Conservation (phyloP, 495 filamentous ascomycete genomes). For the Clavariopsis aquatica region DNA sequence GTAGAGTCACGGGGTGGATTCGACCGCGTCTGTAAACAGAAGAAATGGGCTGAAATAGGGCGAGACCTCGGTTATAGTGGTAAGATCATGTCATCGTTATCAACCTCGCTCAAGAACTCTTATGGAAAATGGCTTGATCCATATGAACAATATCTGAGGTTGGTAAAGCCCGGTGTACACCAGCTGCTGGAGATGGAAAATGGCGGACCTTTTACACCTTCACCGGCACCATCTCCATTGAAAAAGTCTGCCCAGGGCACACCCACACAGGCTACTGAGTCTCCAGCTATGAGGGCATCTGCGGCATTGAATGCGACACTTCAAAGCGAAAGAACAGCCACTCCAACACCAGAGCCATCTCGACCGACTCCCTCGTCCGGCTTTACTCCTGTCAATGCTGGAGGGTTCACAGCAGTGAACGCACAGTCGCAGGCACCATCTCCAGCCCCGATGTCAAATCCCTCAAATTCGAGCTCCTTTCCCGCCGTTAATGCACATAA, state of each 20-base stretch:
- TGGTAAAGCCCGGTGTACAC: slow-evolving; percentile 95
- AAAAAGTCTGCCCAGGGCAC: slow-evolving; percentile 74
- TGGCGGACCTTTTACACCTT: slow-evolving; percentile 90
- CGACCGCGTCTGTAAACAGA: slow-evolving; percentile 91
- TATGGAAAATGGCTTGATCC: slow-evolving; percentile 95
- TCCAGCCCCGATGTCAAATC: slow-evolving; percentile 1
- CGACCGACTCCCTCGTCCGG: slow-evolving; percentile 54
- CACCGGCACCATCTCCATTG: slow-evolving; percentile 81
- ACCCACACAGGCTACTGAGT: slow-evolving; percentile 64
- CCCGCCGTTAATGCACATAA: slow-evolving; percentile 71
- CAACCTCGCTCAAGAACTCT: slow-evolving; percentile 97
- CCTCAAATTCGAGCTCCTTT: slow-evolving; percentile 59
- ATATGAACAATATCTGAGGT: slow-evolving; percentile 90
- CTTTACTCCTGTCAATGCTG: slow-evolving; percentile 80
- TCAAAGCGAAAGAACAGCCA: slow-evolving; percentile 51
- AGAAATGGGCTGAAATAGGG: slow-evolving; percentile 99
- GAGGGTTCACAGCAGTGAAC: slow-evolving; percentile 67
- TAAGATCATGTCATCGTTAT: slow-evolving; percentile 99
- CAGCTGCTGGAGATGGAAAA: slow-evolving; percentile 91
- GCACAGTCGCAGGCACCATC: slow-evolving; percentile 24
- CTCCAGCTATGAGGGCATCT: slow-evolving; percentile 70
- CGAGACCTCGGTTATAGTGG: slow-evolving; percentile 96
- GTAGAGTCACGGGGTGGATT: slow-evolving; percentile 93
- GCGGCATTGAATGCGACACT: slow-evolving; percentile 68
- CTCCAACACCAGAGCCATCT: slow-evolving; percentile 57